Conservation (phyloP, 805 yeast species). For the Blastobotrys terrestris region DNA sequence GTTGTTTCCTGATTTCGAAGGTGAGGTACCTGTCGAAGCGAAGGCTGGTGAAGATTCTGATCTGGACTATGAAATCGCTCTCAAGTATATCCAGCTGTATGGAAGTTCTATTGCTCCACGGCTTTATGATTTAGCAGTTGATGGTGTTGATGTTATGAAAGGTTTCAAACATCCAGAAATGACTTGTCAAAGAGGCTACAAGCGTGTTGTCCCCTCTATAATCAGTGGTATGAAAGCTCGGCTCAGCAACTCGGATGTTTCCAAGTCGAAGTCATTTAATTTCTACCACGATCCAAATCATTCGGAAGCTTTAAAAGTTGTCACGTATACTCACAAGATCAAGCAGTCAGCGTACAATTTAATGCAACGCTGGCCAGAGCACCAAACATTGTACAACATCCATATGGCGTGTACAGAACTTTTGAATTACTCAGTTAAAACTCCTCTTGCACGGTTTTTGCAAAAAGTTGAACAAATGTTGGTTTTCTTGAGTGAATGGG, state of each 20-base stretch:
- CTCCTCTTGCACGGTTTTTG: constrained; percentile 72
- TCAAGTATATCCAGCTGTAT: constrained; percentile 2
- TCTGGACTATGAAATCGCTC: constrained; percentile 43
- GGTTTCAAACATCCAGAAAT: neutral
- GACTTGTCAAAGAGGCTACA: neutral
- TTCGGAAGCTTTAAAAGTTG: constrained; percentile 56
- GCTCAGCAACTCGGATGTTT: neutral
- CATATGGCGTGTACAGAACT: constrained; percentile 60
- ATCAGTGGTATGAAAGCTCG: neutral
- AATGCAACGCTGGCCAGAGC: constrained; percentile 84
- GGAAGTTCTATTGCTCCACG: neutral
- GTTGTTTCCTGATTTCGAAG: constrained; percentile 87
- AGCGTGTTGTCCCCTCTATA: neutral
- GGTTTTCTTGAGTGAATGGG: constrained; percentile 85
- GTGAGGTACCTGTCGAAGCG: constrained; percentile 40
- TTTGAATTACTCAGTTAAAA: constrained; percentile 50
- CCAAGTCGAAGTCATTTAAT: constrained; percentile 30
- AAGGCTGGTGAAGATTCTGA: constrained; percentile 31
- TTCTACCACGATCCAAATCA: constrained; percentile 63
- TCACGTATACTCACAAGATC: constrained; percentile 40
- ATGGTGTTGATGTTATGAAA: neutral
- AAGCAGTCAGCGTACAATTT: constrained; percentile 42
- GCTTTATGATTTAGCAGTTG: neutral
- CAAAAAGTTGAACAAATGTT: constrained; percentile 84
- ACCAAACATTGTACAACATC: constrained; percentile 75